Conservation (phyloP, 768 basidiomycete species). For the Leccinum olivaceopallidum region DNA sequence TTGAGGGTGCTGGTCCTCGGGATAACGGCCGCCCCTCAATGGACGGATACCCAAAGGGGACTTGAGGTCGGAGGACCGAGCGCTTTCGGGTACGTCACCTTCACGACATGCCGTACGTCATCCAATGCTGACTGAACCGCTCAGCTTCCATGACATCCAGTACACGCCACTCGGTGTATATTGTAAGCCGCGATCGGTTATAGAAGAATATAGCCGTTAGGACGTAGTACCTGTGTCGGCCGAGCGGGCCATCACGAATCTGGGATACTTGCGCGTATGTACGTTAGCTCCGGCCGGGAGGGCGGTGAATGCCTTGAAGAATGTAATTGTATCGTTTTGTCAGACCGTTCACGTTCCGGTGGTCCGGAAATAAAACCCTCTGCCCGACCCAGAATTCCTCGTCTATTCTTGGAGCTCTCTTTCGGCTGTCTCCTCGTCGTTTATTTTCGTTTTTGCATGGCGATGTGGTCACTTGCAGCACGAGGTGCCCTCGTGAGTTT, state of each 20-base stretch:
- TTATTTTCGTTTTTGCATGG: neutral
- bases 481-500: neutral
- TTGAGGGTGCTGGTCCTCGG: conserved; percentile 55
- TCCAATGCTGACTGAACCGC: conserved; percentile 10
- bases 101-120: neutral
- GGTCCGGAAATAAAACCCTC: neutral
- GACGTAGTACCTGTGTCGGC: conserved; percentile 6
- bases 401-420: neutral
- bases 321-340: neutral
- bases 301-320: neutral
- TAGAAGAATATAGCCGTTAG: conserved; percentile 39
- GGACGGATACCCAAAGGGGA: conserved; percentile 51
- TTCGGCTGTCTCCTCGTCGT: neutral
- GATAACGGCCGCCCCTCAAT: conserved; percentile 51
- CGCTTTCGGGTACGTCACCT: conserved; percentile 48
- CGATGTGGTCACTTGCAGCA: neutral
- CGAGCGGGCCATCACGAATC: conserved; percentile 3
- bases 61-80: conserved; percentile 51
- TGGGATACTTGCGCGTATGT: conserved; percentile 3
- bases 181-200: conserved; percentile 45
- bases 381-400: neutral
- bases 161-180: conserved; percentile 44
- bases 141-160: conserved; percentile 32
- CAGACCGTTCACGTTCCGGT: neutral
- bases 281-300: neutral